A percentile compares a stretch with the other conserved stretches of the same genome.
phyloP scores from a whole-genome alignment of 306 rosid species.

The Luffa aegyptiaca region DNA sequence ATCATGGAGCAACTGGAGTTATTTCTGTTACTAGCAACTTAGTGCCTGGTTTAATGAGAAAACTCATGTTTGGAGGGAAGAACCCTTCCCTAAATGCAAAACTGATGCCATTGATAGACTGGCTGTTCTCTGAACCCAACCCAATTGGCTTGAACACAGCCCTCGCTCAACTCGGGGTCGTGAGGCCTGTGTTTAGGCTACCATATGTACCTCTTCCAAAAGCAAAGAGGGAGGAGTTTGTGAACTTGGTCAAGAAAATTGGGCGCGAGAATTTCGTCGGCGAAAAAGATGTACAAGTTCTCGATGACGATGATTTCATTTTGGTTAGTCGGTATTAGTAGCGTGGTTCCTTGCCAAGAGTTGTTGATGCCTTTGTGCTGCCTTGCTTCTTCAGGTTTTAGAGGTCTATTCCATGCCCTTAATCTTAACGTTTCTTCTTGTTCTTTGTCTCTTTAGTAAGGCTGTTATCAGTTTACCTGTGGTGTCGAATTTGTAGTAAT shows the following conservation, averaged over 20 bases:
- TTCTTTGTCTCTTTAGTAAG: neutral
- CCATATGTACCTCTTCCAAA: conserved; percentile 84
- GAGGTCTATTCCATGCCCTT: neutral
- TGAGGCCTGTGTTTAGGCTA: conserved; percentile 85
- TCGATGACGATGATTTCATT: conserved; percentile 53
- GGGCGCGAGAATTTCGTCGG: conserved; percentile 87
- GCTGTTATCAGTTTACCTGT: neutral
- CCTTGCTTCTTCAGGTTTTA: neutral
- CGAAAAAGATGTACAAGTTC: conserved; percentile 55
- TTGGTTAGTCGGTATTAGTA: conserved; percentile 50
- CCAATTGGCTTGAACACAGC: conserved; percentile 88
- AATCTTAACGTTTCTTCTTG: neutral
- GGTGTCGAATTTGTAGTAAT: neutral
- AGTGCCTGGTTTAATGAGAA: conserved; percentile 70
- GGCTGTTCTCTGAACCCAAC: conserved; percentile 89
- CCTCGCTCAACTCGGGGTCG: conserved; percentile 92
- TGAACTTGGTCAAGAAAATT: conserved; percentile 54
- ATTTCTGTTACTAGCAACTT: conserved; percentile 82
- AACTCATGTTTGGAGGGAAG: conserved; percentile 62
- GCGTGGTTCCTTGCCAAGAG: neutral
- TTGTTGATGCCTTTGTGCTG: neutral
- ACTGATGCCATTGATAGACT: conserved; percentile 60
- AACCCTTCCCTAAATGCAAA: conserved; percentile 52
- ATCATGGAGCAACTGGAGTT: conserved; percentile 85
- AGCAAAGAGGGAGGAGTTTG: conserved; percentile 65